phyloP scores from a whole-genome alignment of 257 asterid species.

The Nemophila menziesii region DNA sequence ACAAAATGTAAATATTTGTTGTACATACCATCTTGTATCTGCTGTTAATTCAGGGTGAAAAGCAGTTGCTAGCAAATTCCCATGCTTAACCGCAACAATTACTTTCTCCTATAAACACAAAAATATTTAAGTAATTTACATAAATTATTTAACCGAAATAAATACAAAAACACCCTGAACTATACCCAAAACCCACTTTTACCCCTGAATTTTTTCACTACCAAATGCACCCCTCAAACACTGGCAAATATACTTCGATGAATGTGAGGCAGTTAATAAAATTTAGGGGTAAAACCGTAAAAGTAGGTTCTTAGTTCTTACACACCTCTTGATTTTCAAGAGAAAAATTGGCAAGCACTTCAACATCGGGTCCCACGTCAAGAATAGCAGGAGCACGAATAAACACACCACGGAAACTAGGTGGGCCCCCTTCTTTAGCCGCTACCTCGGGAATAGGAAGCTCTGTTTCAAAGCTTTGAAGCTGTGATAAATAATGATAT shows the following conservation, averaged over 20 bases:
- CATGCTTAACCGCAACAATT: constrained; percentile 92
- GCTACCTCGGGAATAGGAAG: constrained; percentile 63
- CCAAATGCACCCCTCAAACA: no score
- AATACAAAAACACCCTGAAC: background rate
- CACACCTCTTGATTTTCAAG: constrained; percentile 36
- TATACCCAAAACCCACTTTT: background rate
- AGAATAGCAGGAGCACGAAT: constrained; percentile 89
- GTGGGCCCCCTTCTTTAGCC: constrained; percentile 87
- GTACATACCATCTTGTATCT: constrained; percentile 69
- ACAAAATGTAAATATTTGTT: background rate
- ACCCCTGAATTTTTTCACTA: no score
- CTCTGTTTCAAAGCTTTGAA: constrained; percentile 94
- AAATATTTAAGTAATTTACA: no score
- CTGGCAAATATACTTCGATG: no score
- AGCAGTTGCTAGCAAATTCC: constrained; percentile 92
- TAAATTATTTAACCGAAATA: constrained; percentile 55
- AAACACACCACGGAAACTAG: constrained; percentile 71
- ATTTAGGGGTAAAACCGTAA: no score
- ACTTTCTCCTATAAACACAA: constrained; percentile 37
- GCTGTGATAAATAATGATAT: constrained; percentile 36
- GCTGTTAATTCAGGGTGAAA: constrained; percentile 99
- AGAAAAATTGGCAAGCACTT: constrained; percentile 66
- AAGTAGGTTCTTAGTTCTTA: no score
- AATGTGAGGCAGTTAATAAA: no score
- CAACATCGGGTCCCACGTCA: constrained; percentile 83